A percentile compares a stretch with the other conserved stretches of the same genome.
phyloP scores from a whole-genome alignment of 352 stramenopile genomes.

The Phytophthora citrophthora region DNA sequence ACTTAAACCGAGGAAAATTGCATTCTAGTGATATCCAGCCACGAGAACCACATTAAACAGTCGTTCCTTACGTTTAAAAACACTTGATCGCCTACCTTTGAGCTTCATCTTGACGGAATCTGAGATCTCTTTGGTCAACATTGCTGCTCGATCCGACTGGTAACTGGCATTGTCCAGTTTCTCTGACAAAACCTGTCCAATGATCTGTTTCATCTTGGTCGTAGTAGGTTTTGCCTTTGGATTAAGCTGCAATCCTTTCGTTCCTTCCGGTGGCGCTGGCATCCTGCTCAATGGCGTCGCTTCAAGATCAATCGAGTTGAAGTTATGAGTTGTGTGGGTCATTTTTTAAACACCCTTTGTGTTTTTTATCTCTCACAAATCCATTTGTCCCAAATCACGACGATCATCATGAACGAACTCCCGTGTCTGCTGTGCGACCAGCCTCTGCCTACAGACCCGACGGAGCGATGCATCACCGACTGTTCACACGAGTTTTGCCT shows the following conservation, averaged over 20 bases:
- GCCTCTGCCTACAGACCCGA: conserved; percentile 38
- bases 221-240: conserved; percentile 62
- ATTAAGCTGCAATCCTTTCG: conserved; percentile 58
- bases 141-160: conserved; percentile 76
- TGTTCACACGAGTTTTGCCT: conserved; percentile 87
- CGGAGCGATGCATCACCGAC: conserved; percentile 70
- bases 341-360: too few species aligned
- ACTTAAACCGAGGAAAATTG: conserved; percentile 90
- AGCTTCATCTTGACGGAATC: conserved; percentile 85
- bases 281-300: conserved; percentile 29
- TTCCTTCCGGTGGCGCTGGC: conserved; percentile 50
- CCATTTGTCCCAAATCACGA: neutral
- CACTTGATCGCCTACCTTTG: conserved; percentile 52
- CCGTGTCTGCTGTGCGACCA: conserved; percentile 67
- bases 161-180: conserved; percentile 72
- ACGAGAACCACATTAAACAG: neutral
- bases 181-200: conserved; percentile 65
- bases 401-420: conserved; percentile 21
- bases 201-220: conserved; percentile 85
- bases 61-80: neutral
- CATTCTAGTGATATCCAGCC: conserved; percentile 29
- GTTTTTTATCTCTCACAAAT: too few species aligned
- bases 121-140: conserved; percentile 87
- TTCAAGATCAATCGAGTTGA: conserved; percentile 23
- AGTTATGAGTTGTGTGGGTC: too few species aligned